Conservation (phyloP, 1,139 yeast genomes). For the Yamadazyma atmosphaerica region DNA sequence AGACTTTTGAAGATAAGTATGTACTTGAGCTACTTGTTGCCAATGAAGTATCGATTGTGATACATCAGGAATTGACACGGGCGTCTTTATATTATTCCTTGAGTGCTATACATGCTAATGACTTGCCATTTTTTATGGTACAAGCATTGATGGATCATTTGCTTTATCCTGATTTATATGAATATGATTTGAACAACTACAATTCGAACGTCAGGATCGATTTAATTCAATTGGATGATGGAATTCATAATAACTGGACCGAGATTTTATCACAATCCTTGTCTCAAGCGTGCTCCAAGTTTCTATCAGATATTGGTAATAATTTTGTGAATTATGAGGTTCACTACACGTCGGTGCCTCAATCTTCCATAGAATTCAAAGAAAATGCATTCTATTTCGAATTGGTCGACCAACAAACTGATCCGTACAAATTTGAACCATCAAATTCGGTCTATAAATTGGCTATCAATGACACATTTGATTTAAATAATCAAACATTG, state of each 20-base stretch:
- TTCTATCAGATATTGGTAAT: conserved; percentile 4
- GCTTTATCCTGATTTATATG: conserved; percentile 15
- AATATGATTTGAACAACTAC: not conserved
- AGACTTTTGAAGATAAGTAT: conserved; percentile 18
- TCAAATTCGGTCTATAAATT: not conserved
- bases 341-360: not conserved
- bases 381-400: conserved; percentile 3
- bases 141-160: conserved; percentile 37
- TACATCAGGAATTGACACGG: conserved; percentile 39
- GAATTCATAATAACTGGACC: not conserved
- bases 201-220: not conserved
- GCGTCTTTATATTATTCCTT: conserved; percentile 36
- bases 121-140: conserved; percentile 39
- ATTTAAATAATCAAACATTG: not conserved
- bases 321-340: conserved; percentile 6
- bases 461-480: not conserved
- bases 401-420: not conserved
- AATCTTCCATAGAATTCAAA: not conserved
- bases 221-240: not conserved
- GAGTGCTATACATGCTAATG: conserved; percentile 37
- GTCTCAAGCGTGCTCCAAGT: not conserved
- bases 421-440: too few relatives aligned
- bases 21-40: conserved; percentile 28
- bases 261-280: conserved; percentile 1
- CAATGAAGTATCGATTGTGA: conserved; percentile 33